These are phyloP conservation scores for Cystobasidiaceae sp. DNA, from an alignment of 1,284 basidiomycete species.

Conservation along the genomic window DNA sequence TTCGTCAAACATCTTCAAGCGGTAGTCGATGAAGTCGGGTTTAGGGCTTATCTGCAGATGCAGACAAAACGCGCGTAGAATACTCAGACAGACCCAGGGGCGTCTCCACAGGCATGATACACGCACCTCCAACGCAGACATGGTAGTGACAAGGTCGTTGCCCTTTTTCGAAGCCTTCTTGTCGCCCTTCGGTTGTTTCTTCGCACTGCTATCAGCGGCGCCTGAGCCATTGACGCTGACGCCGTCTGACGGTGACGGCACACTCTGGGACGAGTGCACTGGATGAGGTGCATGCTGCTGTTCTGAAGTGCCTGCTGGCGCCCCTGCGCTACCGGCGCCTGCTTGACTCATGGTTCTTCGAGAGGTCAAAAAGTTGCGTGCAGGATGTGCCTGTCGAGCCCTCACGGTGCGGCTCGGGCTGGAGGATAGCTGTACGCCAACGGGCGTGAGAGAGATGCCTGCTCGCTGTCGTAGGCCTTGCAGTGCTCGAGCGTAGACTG, in stretches of 20 bases:
- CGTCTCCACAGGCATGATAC: neutral
- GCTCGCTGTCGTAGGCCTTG: no score
- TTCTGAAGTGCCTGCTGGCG: neutral
- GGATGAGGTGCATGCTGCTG: conserved; percentile 20
- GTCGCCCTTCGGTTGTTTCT: conserved; percentile 21
- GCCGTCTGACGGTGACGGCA: neutral
- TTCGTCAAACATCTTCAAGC: conserved; percentile 84
- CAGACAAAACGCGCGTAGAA: neutral
- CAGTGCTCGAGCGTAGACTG: no score
- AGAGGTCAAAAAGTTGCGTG: neutral
- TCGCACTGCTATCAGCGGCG: neutral
- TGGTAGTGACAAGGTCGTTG: conserved; percentile 18
- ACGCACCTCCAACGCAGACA: conserved; percentile 25
- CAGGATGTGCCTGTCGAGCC: no score
- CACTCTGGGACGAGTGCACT: conserved; percentile 10
- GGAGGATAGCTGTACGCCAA: no score
- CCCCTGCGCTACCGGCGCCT: neutral
- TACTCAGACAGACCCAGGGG: neutral
- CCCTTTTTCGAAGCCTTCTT: conserved; percentile 28
- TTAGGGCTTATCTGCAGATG: conserved; percentile 64
- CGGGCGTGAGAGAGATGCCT: no score
- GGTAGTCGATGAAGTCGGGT: conserved; percentile 81
- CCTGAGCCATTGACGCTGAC: neutral
- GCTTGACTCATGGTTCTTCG: conserved; percentile 21
- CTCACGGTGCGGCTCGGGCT: no score